A percentile compares a stretch with the other conserved stretches of the same genome.
phyloP scores from a whole-genome alignment of 345 rosid genomes.

The Crucihimalaya himalaica region DNA sequence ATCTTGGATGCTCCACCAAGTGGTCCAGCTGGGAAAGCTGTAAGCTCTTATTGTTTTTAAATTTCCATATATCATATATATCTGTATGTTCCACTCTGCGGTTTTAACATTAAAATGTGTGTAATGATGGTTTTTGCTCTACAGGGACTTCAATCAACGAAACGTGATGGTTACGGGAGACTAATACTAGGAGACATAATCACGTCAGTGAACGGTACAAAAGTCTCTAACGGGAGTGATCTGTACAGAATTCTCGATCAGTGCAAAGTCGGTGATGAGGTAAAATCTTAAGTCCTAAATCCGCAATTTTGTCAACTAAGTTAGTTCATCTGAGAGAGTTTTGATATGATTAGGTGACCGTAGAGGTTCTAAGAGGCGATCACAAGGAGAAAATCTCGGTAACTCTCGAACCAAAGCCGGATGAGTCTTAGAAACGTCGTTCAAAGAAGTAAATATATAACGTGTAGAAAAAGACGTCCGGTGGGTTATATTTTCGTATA shows the following conservation, averaged over 20 bases:
- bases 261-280: slow-evolving; percentile 88
- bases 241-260: slow-evolving; percentile 92
- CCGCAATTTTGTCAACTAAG: background rate
- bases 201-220: slow-evolving; percentile 78
- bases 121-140: slow-evolving; percentile 23
- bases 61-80: background rate
- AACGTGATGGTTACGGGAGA: slow-evolving; percentile 89
- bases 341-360: slow-evolving; percentile 54
- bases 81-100: background rate
- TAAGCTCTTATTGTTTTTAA: slow-evolving; percentile 39
- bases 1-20: slow-evolving; percentile 86
- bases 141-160: slow-evolving; percentile 83
- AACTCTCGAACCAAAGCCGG: slow-evolving; percentile 80
- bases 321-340: background rate
- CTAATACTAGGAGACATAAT: slow-evolving; percentile 90
- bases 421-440: slow-evolving; percentile 53
- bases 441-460: slow-evolving; percentile 30
- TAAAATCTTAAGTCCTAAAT: slow-evolving; percentile 18
- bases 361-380: slow-evolving; percentile 92
- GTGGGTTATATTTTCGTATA: slow-evolving; percentile 18
- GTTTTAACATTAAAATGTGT: background rate
- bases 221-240: slow-evolving; percentile 81
- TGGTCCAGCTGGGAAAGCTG: slow-evolving; percentile 99
- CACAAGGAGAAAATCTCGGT: slow-evolving; percentile 92
- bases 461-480: slow-evolving; percentile 18